Base-by-base conservation (phyloP, 345 rosid genomes). In the Moricandia moricandioides region DNA sequence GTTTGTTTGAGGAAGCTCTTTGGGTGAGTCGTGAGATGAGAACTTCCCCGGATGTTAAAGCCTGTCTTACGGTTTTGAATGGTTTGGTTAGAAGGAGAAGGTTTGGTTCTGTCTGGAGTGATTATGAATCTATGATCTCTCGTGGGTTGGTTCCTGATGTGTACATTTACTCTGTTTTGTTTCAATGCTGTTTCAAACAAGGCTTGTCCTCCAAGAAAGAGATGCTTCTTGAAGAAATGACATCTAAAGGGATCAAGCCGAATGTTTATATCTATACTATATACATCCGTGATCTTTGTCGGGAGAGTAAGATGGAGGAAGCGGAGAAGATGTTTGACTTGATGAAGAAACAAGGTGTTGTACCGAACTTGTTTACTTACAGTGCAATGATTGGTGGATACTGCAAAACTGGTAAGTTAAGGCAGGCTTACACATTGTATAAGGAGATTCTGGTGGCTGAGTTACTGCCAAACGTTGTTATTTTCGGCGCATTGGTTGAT, bases 1-100 rank as follows among this genome's bases (percentile, higher is more conserved):
- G 85, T 65, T 67, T 76, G 17, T 78, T 86, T 10, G 86, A 90
- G 8, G 96, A 88, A 70, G 89, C 92, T 52, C 71, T 86, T 69
- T 76, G 84, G 89, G 86, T 90, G 64, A 83, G 79, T 64, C 65
- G 81, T 43, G 84, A 79, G 69, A 79, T 73, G 58, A 77, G 47
- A 10, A 55, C 35, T 67, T 79, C 85, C 3, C 92, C 92, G 2
- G 77, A 72, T 47, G 62, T 62, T 0, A 87, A 73, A 80, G 87
- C 86, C 62, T 85, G 88, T 70, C 85, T 81, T 79, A 54, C 84
- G 3, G 70, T 90, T 70, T 77, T 90, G 70, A 80, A 83, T 70
- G 89, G 86, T 18, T 70, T 90, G 67, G 80, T 83, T 72, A 87
- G 73, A 81, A 71, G 56, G 63, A 80, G 62, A 14, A 63, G 76